Conservation (phyloP, 2,329 filamentous ascomycete species). For the Talaromyces rugulosus region DNA sequence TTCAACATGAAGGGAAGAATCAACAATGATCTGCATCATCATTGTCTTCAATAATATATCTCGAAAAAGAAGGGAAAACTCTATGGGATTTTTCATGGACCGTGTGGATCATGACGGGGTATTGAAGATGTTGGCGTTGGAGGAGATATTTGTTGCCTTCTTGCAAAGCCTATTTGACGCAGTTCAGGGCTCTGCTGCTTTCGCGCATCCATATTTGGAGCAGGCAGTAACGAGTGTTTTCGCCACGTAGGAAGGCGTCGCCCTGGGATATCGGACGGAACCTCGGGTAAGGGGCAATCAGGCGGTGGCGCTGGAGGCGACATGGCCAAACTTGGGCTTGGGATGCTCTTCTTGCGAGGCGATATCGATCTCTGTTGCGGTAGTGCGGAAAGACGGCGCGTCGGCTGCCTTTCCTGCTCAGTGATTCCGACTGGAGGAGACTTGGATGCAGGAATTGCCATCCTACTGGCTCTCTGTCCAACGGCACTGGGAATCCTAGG, state of each 20-base stretch:
- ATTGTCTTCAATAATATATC: background rate
- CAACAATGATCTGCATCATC: background rate
- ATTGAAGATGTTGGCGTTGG: background rate
- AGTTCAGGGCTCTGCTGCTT: background rate
- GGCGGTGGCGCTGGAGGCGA: conserved; percentile 24
- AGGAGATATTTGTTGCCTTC: background rate
- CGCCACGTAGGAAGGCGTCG: conserved; percentile 7
- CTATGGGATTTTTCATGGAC: background rate
- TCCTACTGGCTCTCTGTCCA: background rate
- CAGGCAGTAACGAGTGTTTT: background rate
- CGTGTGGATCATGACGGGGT: background rate
- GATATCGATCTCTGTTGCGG: conserved; percentile 7
- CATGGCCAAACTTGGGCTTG: conserved; percentile 19
- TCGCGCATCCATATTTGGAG: background rate
- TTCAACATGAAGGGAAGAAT: background rate
- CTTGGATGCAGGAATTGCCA: background rate
- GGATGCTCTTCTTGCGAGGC: conserved; percentile 16
- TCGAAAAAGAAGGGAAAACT: background rate
- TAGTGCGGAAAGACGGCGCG: conserved; percentile 7
- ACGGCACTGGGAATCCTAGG: background rate
- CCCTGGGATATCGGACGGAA: conserved; percentile 14
- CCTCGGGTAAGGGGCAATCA: conserved; percentile 22
- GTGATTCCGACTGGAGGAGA: background rate
- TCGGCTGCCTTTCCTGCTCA: background rate
- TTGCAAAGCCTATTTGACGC: background rate